phyloP scores from a whole-genome alignment of 2,329 filamentous ascomycete species.

The Aspergillus cejpii region DNA sequence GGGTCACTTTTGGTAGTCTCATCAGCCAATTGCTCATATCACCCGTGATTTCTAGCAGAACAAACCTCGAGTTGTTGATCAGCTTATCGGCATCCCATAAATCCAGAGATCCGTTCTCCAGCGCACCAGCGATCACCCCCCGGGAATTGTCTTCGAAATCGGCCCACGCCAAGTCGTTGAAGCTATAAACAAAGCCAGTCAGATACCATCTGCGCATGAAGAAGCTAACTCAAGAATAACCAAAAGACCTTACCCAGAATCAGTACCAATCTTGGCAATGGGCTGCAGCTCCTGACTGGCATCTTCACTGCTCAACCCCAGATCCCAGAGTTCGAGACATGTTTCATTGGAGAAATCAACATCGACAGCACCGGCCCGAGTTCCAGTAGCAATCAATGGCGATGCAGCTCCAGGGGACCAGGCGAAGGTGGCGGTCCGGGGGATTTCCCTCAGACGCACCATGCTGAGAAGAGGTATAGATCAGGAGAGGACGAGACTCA shows the following conservation, averaged over 20 bases:
- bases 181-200: slow-evolving; percentile 50
- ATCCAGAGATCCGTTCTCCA: slow-evolving; percentile 90
- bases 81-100: slow-evolving; percentile 83
- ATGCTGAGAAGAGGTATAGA: slow-evolving; percentile 49
- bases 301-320: slow-evolving; percentile 69
- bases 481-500: slow-evolving; percentile 17
- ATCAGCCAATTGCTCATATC: slow-evolving; percentile 15
- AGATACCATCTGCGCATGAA: slow-evolving; percentile 19
- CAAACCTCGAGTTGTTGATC: slow-evolving; percentile 47
- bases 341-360: slow-evolving; percentile 97
- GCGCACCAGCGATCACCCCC: slow-evolving; percentile 88
- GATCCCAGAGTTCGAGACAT: slow-evolving; percentile 92
- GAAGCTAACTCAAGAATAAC: background rate
- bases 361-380: slow-evolving; percentile 88
- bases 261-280: slow-evolving; percentile 72
- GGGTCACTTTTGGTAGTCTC: slow-evolving; percentile 50
- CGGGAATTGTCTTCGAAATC: slow-evolving; percentile 69
- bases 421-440: slow-evolving; percentile 91
- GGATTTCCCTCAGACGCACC: slow-evolving; percentile 95
- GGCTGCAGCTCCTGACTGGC: slow-evolving; percentile 79
- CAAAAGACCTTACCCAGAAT: slow-evolving; percentile 64
- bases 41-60: slow-evolving; percentile 1
- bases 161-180: slow-evolving; percentile 96
- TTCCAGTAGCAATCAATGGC: slow-evolving; percentile 86
- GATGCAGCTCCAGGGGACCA: slow-evolving; percentile 79